phyloP scores from a whole-genome alignment of 148 eudicot genomes.

The Nepenthes mirabilis region DNA sequence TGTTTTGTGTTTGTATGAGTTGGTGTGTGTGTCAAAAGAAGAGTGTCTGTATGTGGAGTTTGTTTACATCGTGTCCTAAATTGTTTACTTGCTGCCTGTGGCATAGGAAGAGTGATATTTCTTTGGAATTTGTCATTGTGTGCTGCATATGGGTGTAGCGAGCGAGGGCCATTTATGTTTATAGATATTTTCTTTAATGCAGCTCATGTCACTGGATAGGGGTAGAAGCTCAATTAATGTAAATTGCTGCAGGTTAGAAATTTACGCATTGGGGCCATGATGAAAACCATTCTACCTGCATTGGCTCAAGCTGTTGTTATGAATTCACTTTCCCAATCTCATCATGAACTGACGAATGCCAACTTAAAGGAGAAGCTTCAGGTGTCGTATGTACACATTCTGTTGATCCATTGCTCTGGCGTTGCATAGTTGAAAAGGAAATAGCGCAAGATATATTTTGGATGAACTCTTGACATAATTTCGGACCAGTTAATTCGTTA shows the following conservation, averaged over 20 bases:
- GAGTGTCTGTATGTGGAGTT: not conserved
- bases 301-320: conserved; percentile 93
- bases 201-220: too few species aligned
- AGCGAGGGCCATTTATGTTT: too few species aligned
- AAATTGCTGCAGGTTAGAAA: conserved; percentile 56
- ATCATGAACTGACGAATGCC: conserved; percentile 23
- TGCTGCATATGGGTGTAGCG: not conserved
- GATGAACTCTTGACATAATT: not conserved
- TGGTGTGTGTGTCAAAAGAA: not conserved
- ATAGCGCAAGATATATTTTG: not conserved
- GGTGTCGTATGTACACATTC: conserved; percentile 25
- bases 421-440: too few species aligned
- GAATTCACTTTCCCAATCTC: conserved; percentile 24
- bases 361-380: conserved; percentile 56
- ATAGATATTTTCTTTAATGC: too few species aligned
- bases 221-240: not conserved
- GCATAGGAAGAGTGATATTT: not conserved
- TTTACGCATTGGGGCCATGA: conserved; percentile 96
- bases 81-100: not conserved
- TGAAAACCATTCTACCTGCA: conserved; percentile 89
- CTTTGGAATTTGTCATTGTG: not conserved
- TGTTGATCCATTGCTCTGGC: not conserved
- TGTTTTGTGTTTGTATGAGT: too few species aligned
- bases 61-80: not conserved
- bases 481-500: not conserved